These are phyloP conservation scores for Purshia tridentata DNA, from an alignment of 306 rosid genomes.

Conservation along the genomic window DNA sequence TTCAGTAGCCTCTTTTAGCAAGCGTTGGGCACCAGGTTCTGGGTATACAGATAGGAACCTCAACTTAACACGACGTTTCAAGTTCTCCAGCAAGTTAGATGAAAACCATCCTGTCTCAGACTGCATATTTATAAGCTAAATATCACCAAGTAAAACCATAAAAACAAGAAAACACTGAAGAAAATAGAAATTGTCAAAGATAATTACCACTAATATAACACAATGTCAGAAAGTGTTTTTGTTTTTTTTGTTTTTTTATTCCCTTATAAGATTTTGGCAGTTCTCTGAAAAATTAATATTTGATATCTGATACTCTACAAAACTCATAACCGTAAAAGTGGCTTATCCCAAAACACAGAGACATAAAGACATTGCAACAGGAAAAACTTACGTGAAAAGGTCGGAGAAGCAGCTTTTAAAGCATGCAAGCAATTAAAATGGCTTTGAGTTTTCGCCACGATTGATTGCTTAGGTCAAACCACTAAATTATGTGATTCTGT, in stretches of 20 bases:
- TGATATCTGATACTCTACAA: background rate
- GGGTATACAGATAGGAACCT: slow-evolving; percentile 74
- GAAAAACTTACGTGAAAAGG: too few relatives aligned
- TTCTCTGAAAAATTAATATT: background rate
- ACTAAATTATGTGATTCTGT: too few relatives aligned
- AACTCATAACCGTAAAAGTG: background rate
- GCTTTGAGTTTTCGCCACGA: too few relatives aligned
- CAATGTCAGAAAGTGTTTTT: background rate
- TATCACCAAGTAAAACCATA: slow-evolving; percentile 7
- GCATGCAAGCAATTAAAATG: too few relatives aligned
- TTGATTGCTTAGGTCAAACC: too few relatives aligned
- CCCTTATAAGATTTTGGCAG: background rate
- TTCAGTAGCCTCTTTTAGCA: slow-evolving; percentile 64
- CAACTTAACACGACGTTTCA: slow-evolving; percentile 66
- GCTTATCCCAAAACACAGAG: background rate
- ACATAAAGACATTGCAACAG: background rate
- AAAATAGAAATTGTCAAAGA: slow-evolving; percentile 4
- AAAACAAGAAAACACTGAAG: background rate
- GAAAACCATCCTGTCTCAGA: slow-evolving; percentile 85
- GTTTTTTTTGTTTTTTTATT: background rate
- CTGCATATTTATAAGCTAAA: slow-evolving; percentile 46
- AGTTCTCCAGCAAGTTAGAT: slow-evolving; percentile 44
- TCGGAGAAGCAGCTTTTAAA: too few relatives aligned
- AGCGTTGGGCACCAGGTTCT: slow-evolving; percentile 53
- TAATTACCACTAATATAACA: background rate